Evolutionary conservation across 2,329 filamentous ascomycete species (phyloP).

Genomic region (Thielaviopsis populi): DNA sequence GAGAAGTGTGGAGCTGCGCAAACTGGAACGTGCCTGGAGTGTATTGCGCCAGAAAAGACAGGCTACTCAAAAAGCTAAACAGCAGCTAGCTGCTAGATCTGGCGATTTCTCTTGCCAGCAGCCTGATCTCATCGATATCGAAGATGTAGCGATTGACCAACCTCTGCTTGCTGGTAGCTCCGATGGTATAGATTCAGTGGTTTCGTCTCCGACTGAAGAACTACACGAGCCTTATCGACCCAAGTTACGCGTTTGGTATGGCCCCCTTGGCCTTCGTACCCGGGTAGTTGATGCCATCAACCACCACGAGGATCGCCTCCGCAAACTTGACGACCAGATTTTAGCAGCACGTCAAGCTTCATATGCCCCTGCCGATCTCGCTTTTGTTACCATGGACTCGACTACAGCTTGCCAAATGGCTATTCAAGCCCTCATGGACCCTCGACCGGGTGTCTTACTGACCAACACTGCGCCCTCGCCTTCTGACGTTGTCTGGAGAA

Average conservation of each 20-base stretch:
- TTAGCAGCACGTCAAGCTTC: slow-evolving; percentile 53
- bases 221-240: slow-evolving; percentile 34
- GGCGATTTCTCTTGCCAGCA: background rate
- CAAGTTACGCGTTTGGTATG: slow-evolving; percentile 61
- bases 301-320: slow-evolving; percentile 79
- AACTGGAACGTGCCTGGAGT: slow-evolving; percentile 73
- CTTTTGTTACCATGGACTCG: slow-evolving; percentile 95
- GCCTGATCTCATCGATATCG: slow-evolving; percentile 12
- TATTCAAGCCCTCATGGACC: slow-evolving; percentile 84
- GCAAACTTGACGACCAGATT: slow-evolving; percentile 63
- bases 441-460: slow-evolving; percentile 69
- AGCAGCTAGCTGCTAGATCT: background rate
- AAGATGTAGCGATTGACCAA: slow-evolving; percentile 1
- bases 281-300: slow-evolving; percentile 79
- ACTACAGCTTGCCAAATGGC: slow-evolving; percentile 90
- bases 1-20: slow-evolving; percentile 49
- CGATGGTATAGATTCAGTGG: background rate
- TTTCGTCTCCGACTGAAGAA: slow-evolving; percentile 17
- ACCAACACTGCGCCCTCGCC: slow-evolving; percentile 79
- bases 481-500: slow-evolving; percentile 85
- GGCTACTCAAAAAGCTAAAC: background rate
- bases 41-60: slow-evolving; percentile 48
- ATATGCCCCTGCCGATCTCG: slow-evolving; percentile 65
- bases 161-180: background rate
- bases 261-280: slow-evolving; percentile 55